Base-by-base conservation (phyloP, 2,329 filamentous ascomycete species). In the Hypoxylon sp. region DNA sequence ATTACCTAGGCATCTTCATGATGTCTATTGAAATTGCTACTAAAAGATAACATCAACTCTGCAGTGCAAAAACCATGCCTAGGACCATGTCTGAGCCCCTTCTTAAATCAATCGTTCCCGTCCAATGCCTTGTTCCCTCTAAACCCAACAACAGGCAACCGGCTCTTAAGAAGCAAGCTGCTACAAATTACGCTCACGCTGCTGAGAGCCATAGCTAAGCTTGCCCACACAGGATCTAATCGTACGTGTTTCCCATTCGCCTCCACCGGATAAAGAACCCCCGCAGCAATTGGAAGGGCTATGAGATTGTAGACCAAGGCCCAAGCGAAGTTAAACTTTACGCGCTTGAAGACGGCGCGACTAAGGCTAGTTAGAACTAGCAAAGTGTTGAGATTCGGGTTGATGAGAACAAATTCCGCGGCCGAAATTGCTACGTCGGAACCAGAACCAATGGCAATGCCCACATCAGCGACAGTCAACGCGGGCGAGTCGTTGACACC, bases 161-260 rank as follows among this genome's bases (percentile, higher is more conserved):
- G 19, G 16, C 37, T 60, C 47, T 46, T 60, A 1, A 60, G 29
- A 6, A 60, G 27, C 11, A 60, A 25, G 32, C 56, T 60, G 77
- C 92, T 96, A 74, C 87, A 80, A 50, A 97, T 91, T 48, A 97
- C 94, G 73, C 91, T 94, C 69, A 97, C 89, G 78, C 91, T 94
- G 78, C 93, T 96, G 78, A 93, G 78, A 19, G 94, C 94, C 94
- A 97, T 97, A 0, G 93, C 93, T 77, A 96, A 79, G 71, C 89
- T 90, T 11, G 93, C 94, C 93, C 93, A 97, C 2, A 91, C 91
- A 0, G 91, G 91, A 77, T 91, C 89, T 53, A 93, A 78, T 68
- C 86, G 81, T n/a, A 92, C 78, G 75, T 91, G 90, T 29, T 76
- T 76, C 1, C 82, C 84, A 2, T 76, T 74, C 29, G 46, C 53